Percentiles rank a stretch among this genome's conserved stretches.
Conservation (phyloP, 2,329 filamentous ascomycete genomes). For the Ascosphaera apis region DNA sequence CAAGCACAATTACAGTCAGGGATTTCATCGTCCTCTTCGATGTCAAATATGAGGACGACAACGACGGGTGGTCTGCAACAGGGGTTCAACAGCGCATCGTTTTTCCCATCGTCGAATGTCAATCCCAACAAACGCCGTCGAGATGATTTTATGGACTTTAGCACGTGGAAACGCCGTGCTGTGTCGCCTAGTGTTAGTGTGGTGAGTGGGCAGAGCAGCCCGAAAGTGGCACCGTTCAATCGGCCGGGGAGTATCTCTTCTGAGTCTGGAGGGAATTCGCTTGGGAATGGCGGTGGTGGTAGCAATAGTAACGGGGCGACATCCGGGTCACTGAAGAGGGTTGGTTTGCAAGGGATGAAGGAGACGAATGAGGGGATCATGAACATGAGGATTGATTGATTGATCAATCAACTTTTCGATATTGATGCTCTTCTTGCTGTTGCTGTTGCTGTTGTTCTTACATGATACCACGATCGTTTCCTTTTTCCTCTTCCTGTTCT, state of each 20-base stretch:
- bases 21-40: slow-evolving; percentile 23
- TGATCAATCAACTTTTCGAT: too few relatives aligned
- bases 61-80: slow-evolving; percentile 43
- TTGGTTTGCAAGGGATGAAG: slow-evolving; percentile 79
- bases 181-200: slow-evolving; percentile 81
- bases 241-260: neutral
- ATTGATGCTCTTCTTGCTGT: too few relatives aligned
- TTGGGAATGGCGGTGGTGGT: slow-evolving; percentile 20
- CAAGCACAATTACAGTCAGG: slow-evolving; percentile 37
- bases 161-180: slow-evolving; percentile 71
- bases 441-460: too few relatives aligned
- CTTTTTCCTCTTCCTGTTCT: too few relatives aligned
- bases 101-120: slow-evolving; percentile 16
- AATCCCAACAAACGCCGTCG: slow-evolving; percentile 37
- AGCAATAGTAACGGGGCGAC: slow-evolving; percentile 28
- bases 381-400: slow-evolving; percentile 96
- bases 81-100: slow-evolving; percentile 46
- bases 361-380: slow-evolving; percentile 90
- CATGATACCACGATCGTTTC: too few relatives aligned
- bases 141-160: slow-evolving; percentile 75
- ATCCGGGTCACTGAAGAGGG: slow-evolving; percentile 26
- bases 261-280: neutral
- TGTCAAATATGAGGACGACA: slow-evolving; percentile 21
- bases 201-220: slow-evolving; percentile 48
- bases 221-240: neutral